Evolutionary conservation across 2,329 filamentous ascomycete species (phyloP).

Genomic region (Diaporthe vaccinii): DNA sequence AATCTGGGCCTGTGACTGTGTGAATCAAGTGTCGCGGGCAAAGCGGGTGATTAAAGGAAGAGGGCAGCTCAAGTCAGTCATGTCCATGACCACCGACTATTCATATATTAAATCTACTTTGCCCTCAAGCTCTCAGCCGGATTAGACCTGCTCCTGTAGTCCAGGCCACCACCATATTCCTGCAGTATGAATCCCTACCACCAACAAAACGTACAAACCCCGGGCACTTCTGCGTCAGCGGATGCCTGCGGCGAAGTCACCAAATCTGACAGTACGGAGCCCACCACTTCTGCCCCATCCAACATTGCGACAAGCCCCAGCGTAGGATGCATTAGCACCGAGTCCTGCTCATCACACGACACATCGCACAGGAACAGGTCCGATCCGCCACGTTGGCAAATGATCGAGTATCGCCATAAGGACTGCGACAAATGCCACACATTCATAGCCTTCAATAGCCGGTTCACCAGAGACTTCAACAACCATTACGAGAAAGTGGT

Average conservation of each 20-base stretch:
- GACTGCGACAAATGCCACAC: slow-evolving; percentile 4
- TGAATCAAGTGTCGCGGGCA: not conserved
- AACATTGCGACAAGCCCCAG: not conserved
- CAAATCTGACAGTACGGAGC: not conserved
- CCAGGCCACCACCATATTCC: not conserved
- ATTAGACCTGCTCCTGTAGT: accelerated
- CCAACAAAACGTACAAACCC: not conserved
- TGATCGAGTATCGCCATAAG: slow-evolving; percentile 1
- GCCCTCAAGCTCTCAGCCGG: too few relatives aligned
- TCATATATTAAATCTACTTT: not conserved
- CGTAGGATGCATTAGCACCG: not conserved
- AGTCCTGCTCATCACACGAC: not conserved
- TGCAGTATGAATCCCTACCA: not conserved
- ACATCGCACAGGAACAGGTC: not conserved
- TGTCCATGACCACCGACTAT: not conserved
- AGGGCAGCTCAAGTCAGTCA: not conserved
- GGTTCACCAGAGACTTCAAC: not conserved
- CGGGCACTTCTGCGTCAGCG: not conserved
- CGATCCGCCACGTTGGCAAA: not conserved
- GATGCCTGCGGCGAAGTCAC: not conserved
- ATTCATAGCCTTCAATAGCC: not conserved
- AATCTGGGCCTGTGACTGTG: not conserved
- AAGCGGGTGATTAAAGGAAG: not conserved
- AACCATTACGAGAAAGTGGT: not conserved
- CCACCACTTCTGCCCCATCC: not conserved